phyloP scores from a whole-genome alignment of 2,329 filamentous ascomycete genomes.

The Volutella citrinella region DNA sequence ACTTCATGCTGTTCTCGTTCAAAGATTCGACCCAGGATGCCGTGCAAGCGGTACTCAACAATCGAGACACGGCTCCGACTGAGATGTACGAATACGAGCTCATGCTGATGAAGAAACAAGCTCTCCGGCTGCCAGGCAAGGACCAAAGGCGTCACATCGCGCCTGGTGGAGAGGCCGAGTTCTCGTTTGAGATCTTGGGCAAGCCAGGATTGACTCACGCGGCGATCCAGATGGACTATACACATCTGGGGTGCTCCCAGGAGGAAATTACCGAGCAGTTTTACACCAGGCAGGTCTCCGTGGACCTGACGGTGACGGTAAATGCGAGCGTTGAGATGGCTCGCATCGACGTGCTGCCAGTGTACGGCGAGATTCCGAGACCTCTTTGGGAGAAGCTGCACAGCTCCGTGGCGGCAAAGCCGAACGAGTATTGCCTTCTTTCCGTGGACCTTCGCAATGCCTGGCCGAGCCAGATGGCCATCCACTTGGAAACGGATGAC shows the following conservation, averaged over 20 bases:
- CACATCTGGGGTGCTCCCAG: constrained; percentile 68
- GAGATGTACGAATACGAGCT: constrained; percentile 86
- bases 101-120: constrained; percentile 71
- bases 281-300: constrained; percentile 77
- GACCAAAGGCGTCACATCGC: constrained; percentile 58
- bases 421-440: constrained; percentile 71
- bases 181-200: constrained; percentile 81
- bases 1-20: constrained; percentile 85
- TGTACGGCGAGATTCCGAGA: constrained; percentile 63
- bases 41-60: constrained; percentile 70
- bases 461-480: constrained; percentile 76
- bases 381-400: constrained; percentile 53
- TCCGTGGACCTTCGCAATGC: constrained; percentile 84
- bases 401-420: constrained; percentile 34
- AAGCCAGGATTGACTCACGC: constrained; percentile 81
- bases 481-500: constrained; percentile 57
- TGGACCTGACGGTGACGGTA: constrained; percentile 83
- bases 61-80: constrained; percentile 71
- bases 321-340: constrained; percentile 85
- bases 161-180: constrained; percentile 65
- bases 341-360: constrained; percentile 73
- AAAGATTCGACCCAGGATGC: constrained; percentile 81
- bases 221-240: constrained; percentile 82
- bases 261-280: constrained; percentile 70
- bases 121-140: constrained; percentile 55